Percentiles rank a stretch among this genome's conserved stretches.
Conservation (phyloP, 305 asterid genomes). For the Vinca major region DNA sequence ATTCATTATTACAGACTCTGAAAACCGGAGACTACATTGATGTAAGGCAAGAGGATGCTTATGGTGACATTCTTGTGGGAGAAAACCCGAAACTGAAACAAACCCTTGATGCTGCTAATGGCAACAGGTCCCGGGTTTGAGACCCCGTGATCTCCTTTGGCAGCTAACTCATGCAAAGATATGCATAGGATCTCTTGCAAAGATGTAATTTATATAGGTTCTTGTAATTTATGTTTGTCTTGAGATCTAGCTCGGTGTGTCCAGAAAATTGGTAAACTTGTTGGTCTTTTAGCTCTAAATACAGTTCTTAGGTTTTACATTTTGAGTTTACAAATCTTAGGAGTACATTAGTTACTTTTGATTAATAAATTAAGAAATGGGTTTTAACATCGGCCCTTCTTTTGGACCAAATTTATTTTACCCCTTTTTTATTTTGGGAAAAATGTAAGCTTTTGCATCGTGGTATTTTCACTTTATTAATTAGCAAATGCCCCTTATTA, state of each 20-base stretch:
- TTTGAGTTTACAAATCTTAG: too few relatives aligned
- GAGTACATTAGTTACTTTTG: too few relatives aligned
- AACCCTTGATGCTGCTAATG: slow-evolving; percentile 17
- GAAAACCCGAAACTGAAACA: slow-evolving; percentile 37
- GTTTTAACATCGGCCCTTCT: too few relatives aligned
- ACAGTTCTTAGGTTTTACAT: too few relatives aligned
- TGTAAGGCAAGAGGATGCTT: slow-evolving; percentile 49
- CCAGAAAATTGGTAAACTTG: not conserved
- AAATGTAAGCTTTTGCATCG: too few relatives aligned
- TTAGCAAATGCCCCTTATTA: too few relatives aligned
- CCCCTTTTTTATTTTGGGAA: too few relatives aligned
- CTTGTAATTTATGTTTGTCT: not conserved
- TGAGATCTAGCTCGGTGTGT: not conserved
- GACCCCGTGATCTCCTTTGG: not conserved
- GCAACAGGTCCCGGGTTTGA: not conserved
- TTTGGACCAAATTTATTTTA: too few relatives aligned
- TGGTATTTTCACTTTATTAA: too few relatives aligned
- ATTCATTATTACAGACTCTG: slow-evolving; percentile 8
- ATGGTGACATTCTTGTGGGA: slow-evolving; percentile 37
- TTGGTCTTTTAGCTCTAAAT: not conserved
- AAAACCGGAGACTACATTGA: slow-evolving; percentile 45
- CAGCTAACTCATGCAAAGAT: not conserved
- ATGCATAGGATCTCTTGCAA: not conserved
- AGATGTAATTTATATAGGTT: not conserved
- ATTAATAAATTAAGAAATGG: too few relatives aligned